A percentile compares a stretch with the other conserved stretches of the same genome.
Conservation (phyloP, 2,329 filamentous ascomycete genomes). For the Raffaelea arxii region DNA sequence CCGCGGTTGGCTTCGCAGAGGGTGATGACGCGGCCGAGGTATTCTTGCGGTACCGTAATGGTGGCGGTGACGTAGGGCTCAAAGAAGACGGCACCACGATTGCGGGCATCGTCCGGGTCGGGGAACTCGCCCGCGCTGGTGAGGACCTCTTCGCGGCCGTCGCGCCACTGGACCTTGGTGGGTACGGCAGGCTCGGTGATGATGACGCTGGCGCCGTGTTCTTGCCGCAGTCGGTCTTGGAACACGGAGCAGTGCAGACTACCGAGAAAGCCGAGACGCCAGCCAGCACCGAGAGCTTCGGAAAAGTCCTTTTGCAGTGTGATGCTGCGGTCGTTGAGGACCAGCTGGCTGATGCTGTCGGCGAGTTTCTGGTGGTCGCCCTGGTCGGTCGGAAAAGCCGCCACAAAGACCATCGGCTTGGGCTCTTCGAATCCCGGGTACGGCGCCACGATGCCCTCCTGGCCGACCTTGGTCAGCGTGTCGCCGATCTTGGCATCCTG, state of each 20-base stretch:
- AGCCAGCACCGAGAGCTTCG: slow-evolving; percentile 86
- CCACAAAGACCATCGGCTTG: slow-evolving; percentile 98
- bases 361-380: slow-evolving; percentile 77
- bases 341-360: slow-evolving; percentile 87
- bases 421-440: slow-evolving; percentile 93
- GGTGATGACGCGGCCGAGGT: slow-evolving; percentile 89
- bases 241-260: slow-evolving; percentile 98
- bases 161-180: slow-evolving; percentile 70
- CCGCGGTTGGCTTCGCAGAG: slow-evolving; percentile 86
- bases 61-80: slow-evolving; percentile 69
- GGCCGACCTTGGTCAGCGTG: slow-evolving; percentile 78
- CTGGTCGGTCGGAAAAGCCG: slow-evolving; percentile 89
- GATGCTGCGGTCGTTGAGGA: slow-evolving; percentile 90
- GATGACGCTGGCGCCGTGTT: slow-evolving; percentile 90
- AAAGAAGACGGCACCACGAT: slow-evolving; percentile 33
- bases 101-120: slow-evolving; percentile 44
- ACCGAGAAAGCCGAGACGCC: slow-evolving; percentile 90
- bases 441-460: slow-evolving; percentile 65
- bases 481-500: slow-evolving; percentile 95
- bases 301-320: slow-evolving; percentile 91
- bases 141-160: slow-evolving; percentile 70
- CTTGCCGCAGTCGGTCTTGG: slow-evolving; percentile 85
- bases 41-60: slow-evolving; percentile 86
- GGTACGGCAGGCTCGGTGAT: slow-evolving; percentile 94
- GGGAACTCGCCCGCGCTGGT: slow-evolving; percentile 86